phyloP scores from a whole-genome alignment of 2,329 filamentous ascomycete species.

The Ascochyta fabae region DNA sequence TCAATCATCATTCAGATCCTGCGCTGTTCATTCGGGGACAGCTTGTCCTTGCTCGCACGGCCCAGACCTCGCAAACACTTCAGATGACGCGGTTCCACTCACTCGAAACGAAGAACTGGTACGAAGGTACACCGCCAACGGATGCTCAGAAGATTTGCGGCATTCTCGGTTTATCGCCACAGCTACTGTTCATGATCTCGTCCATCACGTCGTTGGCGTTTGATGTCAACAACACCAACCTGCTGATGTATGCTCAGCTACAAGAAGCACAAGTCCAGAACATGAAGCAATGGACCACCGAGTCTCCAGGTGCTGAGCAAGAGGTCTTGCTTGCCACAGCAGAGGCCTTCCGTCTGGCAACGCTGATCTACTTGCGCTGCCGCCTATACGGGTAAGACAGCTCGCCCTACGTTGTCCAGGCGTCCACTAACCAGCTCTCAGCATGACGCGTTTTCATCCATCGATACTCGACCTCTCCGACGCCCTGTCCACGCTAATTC shows the following conservation, averaged over 20 bases:
- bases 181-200: slow-evolving; percentile 39
- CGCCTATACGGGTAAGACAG: slow-evolving; percentile 38
- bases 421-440: slow-evolving; percentile 15
- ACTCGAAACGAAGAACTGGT: slow-evolving; percentile 36
- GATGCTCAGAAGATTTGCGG: slow-evolving; percentile 36
- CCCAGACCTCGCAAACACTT: slow-evolving; percentile 31
- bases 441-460: slow-evolving; percentile 41
- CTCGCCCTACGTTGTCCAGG: neutral
- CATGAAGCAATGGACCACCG: slow-evolving; percentile 38
- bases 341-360: slow-evolving; percentile 41
- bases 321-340: slow-evolving; percentile 39
- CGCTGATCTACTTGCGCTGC: slow-evolving; percentile 41
- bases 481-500: slow-evolving; percentile 29
- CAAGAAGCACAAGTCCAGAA: slow-evolving; percentile 36
- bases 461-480: slow-evolving; percentile 39
- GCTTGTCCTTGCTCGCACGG: slow-evolving; percentile 38
- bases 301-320: slow-evolving; percentile 29
- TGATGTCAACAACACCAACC: slow-evolving; percentile 23
- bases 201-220: slow-evolving; percentile 35
- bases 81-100: slow-evolving; percentile 31
- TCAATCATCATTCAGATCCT: slow-evolving; percentile 34
- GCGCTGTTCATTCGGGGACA: slow-evolving; percentile 41
- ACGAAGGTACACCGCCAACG: slow-evolving; percentile 24
- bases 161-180: slow-evolving; percentile 38
- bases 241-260: slow-evolving; percentile 31